Evolutionary conservation across 2,329 filamentous ascomycete species (phyloP), one percentile per base, ranked within the genome.

Genomic region (Aspergillus calidoustus): DNA sequence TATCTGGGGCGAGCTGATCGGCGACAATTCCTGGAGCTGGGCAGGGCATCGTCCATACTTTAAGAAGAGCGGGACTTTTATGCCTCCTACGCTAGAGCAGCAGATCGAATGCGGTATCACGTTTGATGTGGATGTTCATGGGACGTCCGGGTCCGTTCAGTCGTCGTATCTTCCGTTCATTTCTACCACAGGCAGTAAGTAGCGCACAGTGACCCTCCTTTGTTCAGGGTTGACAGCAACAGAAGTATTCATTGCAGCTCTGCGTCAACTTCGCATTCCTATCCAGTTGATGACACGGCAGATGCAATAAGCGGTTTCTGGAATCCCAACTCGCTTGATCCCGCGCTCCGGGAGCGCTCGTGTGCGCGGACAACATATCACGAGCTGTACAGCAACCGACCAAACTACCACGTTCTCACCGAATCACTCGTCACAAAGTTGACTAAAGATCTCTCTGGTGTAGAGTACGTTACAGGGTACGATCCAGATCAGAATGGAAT

Each of bases 51-150:
- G 51, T 1, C 55, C 55, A 30, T 57, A 57, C 34, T 57, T 51
- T 17, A 57, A 28, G 19, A 57, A 57, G 47, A 57, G 55, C 11
- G 55, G 51, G 28, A 50, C 47, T 2, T 57, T 57, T 31, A 57
- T 47, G 7, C 55, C 55, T 13, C 47, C 55, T 15, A 43, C 47
- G 6, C 3, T 1, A 28, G 55, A 30, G 15, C 55, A 57, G 25
- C 55, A 57, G 55, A 23, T 11, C 7, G 46, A 57, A 30, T 34
- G 30, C 13, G 55, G 47, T 7, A 57, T 57, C 9, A 51, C 55
- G 17, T 57, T 28, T 31, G 47, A 57, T 22, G 22, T 57, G 22
- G 9, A n/a, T 19, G 8, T 44, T 13, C 55, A 44, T n/a, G 55
- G 55, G 22, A 46, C 47, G 11, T 17, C n/a, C 41, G 47, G 55